Base-by-base conservation (phyloP, 805 yeast species). In the Kodamaea nitidulidarum region DNA sequence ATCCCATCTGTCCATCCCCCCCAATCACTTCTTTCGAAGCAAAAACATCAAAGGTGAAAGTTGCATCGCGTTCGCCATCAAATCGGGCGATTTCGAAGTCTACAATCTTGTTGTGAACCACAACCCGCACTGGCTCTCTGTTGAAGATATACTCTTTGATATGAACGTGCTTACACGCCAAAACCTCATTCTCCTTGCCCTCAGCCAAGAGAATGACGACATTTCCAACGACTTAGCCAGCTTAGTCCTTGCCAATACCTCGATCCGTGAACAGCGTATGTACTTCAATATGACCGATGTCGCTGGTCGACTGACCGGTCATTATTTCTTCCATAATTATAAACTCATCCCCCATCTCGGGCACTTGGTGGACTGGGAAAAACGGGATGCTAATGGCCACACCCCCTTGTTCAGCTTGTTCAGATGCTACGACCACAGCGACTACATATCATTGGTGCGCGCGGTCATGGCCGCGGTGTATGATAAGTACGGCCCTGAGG, bases 381-480 rank as follows among this genome's bases (percentile, higher is more conserved):
- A 60, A 10, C 73, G 72, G 37, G 97, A 90, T 54, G 45, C 51
- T 9, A 77, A 74, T 43, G 77, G 81, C 0, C 86, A 84, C 49
- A 86, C 97, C 0, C 95, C 97, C 0, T 61, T 91, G 7, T 78
- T 84, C 58, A 73, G 87, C 2, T 60, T 86, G 2, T 79, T 87
- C 46, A 63, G 96, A 39, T 78, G 88, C 46, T 90, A 90, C 58
- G 96, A 88, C 55, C 88, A 84, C 47, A 63, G 75, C 0, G 59
- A 78, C 24, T 90, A 88, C 56, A 54, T 65, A 2, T 52, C 52
- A 3, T 52, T 86, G 49, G 60, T 86, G 4, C 35, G 47, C 12
- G 58, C 53, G 9, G 76, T 79, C 0, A 70, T 83, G 38, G 45
- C 53, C 1, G 61, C 70, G 11, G 78, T 75, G 0, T 55, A 53